These are phyloP conservation scores for Fusarium guadeloupense DNA, from an alignment of 2,329 filamentous ascomycete species.

Conservation along the genomic window DNA sequence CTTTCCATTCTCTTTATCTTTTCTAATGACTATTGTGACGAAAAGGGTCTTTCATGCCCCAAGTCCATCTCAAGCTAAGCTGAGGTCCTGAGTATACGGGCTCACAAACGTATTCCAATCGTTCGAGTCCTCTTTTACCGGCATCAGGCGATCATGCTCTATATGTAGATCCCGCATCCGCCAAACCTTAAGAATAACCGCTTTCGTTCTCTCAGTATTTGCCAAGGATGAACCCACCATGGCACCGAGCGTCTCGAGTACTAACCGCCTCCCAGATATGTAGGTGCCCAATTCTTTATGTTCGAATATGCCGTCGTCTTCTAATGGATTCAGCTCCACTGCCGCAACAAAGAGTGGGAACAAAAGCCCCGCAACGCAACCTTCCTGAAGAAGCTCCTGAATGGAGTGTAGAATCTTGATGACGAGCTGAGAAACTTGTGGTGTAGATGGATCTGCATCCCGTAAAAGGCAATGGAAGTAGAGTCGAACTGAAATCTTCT, in stretches of 20 bases:
- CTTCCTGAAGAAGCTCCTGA: constrained; percentile 15
- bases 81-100: constrained; percentile 43
- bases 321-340: constrained; percentile 30
- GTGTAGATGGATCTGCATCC: constrained; percentile 51
- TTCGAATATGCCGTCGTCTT: constrained; percentile 13
- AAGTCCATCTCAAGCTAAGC: constrained; percentile 27
- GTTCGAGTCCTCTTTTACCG: constrained; percentile 3
- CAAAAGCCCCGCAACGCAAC: constrained; percentile 29
- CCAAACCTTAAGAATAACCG: constrained; percentile 59
- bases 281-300: not conserved
- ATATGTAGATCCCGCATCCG: constrained; percentile 51
- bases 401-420: constrained; percentile 18
- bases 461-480: constrained; percentile 58
- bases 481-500: constrained; percentile 53
- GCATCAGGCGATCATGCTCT: not conserved
- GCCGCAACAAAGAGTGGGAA: constrained; percentile 39
- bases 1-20: too few relatives aligned
- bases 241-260: constrained; percentile 41
- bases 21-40: too few relatives aligned
- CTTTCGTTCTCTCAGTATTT: constrained; percentile 55
- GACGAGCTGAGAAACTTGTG: constrained; percentile 8
- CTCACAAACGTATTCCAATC: constrained; percentile 43
- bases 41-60: too few relatives aligned
- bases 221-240: constrained; percentile 53
- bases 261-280: constrained; percentile 26